Percentiles rank a stretch among this genome's conserved stretches.
These are phyloP conservation scores for Sechiopsis laciniata DNA, from an alignment of 306 rosid species.

Conservation along the genomic window DNA sequence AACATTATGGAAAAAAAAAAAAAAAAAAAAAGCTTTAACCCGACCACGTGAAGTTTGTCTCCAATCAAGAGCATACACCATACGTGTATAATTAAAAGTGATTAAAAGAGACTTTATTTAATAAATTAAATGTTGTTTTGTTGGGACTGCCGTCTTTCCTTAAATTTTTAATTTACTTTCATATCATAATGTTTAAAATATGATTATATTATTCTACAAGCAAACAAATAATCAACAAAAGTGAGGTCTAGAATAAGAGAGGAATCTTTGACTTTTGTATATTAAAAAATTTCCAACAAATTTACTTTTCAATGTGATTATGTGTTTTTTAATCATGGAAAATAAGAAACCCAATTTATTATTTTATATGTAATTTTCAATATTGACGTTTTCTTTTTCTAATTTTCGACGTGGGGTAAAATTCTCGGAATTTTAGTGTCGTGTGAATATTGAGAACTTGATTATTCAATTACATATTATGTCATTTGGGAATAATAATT, in stretches of 20 bases:
- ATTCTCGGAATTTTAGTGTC: background rate
- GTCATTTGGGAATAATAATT: background rate
- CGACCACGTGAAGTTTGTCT: slow-evolving; percentile 8
- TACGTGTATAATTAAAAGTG: slow-evolving; percentile 7
- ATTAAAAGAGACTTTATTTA: background rate
- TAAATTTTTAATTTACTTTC: background rate
- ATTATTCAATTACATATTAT: background rate
- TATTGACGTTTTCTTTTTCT: background rate
- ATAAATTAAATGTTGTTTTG: background rate
- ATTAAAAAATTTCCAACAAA: background rate
- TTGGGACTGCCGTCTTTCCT: background rate
- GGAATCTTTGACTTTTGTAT: slow-evolving; percentile 3
- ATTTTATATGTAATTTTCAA: background rate
- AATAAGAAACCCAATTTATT: background rate
- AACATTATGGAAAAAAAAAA: background rate
- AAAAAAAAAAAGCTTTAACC: background rate
- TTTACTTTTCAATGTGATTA: background rate
- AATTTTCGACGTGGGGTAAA: background rate
- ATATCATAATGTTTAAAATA: background rate
- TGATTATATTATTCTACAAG: background rate
- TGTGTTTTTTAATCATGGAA: background rate
- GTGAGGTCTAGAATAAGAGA: background rate
- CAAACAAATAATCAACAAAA: slow-evolving; percentile 10
- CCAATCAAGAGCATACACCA: background rate
- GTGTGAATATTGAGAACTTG: background rate